Evolutionary conservation across 129 eudicot species (phyloP).

Genomic region (Flaveria ramosissima): DNA sequence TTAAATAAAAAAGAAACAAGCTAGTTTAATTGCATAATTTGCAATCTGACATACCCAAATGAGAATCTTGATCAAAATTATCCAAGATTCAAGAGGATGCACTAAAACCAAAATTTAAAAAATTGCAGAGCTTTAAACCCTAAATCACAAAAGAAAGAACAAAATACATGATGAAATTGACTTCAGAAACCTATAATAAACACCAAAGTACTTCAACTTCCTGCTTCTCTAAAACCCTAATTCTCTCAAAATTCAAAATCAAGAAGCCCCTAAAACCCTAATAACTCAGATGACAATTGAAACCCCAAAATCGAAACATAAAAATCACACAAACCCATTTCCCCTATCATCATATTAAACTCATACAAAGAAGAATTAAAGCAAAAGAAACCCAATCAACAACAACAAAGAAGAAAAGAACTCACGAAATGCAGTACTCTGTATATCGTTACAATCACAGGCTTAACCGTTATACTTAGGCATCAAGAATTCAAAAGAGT

Average conservation of each 20-base stretch:
- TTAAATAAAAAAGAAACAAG: neutral
- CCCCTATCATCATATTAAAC: neutral
- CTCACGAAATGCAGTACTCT: neutral
- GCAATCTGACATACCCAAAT: constrained; percentile 1
- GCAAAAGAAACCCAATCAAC: neutral
- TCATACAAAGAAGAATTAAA: constrained; percentile 7
- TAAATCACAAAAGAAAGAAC: neutral
- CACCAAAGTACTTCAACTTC: too few relatives aligned
- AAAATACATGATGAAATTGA: constrained; percentile 1
- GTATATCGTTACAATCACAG: too few relatives aligned
- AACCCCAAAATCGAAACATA: neutral
- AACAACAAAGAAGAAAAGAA: neutral
- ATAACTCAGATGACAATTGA: neutral
- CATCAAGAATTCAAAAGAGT: constrained; percentile 24
- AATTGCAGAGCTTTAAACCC: constrained; percentile 12
- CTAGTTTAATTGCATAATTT: neutral
- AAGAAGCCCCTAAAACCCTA: constrained; percentile 15
- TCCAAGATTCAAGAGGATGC: neutral
- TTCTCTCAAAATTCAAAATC: neutral
- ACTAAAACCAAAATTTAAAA: neutral
- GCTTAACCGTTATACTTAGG: too few relatives aligned
- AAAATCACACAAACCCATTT: neutral
- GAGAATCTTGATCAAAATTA: neutral
- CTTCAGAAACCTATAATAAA: too few relatives aligned
- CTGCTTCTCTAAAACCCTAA: constrained; percentile 30